A percentile compares a stretch with the other conserved stretches of the same genome.
These are phyloP conservation scores for Clarireedia homoeocarpa DNA, from an alignment of 2,329 filamentous ascomycete species.

Conservation along the genomic window DNA sequence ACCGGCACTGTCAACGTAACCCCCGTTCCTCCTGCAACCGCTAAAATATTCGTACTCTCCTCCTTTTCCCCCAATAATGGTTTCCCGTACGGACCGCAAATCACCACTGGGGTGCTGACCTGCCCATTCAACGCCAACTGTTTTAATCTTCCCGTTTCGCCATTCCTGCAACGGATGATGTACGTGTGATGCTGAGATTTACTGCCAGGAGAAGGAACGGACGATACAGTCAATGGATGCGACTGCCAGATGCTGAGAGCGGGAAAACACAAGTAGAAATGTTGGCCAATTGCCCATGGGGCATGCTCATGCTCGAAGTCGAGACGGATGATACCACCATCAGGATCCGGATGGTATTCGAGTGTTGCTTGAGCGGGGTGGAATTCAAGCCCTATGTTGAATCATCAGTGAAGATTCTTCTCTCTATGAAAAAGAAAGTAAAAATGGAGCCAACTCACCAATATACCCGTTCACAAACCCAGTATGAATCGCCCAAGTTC, in stretches of 20 bases:
- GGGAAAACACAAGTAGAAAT: conserved; percentile 72
- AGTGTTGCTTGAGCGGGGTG: conserved; percentile 2
- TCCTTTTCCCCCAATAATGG: conserved; percentile 22
- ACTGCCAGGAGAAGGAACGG: conserved; percentile 49
- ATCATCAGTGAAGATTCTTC: too few relatives aligned
- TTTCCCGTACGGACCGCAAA: conserved; percentile 3
- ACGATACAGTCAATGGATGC: conserved; percentile 71
- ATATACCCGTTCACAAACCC: conserved; percentile 36
- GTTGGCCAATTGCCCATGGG: conserved; percentile 58
- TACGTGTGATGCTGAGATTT: conserved; percentile 44
- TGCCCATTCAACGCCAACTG: conserved; percentile 24
- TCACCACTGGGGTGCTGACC: neutral
- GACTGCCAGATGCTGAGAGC: conserved; percentile 65
- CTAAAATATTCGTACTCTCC: conserved; percentile 39
- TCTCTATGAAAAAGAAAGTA: neutral
- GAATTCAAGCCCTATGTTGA: conserved; percentile 1
- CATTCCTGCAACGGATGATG: conserved; percentile 48
- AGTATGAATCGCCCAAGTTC: conserved; percentile 54
- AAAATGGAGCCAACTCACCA: conserved; percentile 34
- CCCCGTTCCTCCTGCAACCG: conserved; percentile 50
- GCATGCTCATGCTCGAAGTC: conserved; percentile 64
- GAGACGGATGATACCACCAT: conserved; percentile 57
- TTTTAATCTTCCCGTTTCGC: conserved; percentile 41
- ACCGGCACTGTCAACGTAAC: conserved; percentile 49
- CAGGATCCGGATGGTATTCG: conserved; percentile 13